A percentile compares a stretch with the other conserved stretches of the same genome.
phyloP scores from a whole-genome alignment of 176 grass and related monocot species.

The Aegilops bicornis region DNA sequence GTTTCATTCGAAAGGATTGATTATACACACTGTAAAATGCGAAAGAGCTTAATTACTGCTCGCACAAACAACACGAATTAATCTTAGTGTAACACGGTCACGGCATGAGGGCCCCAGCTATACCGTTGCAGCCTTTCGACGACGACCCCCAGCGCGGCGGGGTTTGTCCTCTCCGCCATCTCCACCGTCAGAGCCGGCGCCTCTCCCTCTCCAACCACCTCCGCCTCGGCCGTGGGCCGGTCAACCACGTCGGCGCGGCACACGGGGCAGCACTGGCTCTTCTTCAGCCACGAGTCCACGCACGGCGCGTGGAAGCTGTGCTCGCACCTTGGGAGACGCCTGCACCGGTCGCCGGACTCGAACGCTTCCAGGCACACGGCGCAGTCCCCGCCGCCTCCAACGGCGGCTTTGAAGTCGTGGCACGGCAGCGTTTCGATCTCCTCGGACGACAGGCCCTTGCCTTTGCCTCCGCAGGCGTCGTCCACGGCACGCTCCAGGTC shows the following conservation, averaged over 20 bases:
- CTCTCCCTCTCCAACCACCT: not conserved
- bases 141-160: not conserved
- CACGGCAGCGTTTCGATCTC: conserved; percentile 51
- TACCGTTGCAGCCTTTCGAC: conserved; percentile 1
- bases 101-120: not conserved
- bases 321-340: conserved; percentile 51
- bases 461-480: not conserved
- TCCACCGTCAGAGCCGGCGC: not conserved
- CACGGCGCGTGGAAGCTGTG: conserved; percentile 72
- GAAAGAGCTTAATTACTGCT: not conserved
- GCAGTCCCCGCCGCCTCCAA: conserved; percentile 1
- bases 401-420: conserved; percentile 25
- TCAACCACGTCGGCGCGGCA: conserved; percentile 44
- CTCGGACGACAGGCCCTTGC: conserved; percentile 30
- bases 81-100: not conserved
- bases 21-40: not conserved
- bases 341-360: conserved; percentile 46
- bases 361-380: conserved; percentile 66
- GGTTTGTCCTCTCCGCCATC: conserved; percentile 7
- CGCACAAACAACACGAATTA: not conserved
- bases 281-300: conserved; percentile 70
- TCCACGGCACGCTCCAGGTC: not conserved
- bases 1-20: not conserved
- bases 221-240: not conserved
- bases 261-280: conserved; percentile 49